These are phyloP conservation scores for Ascochyta fabae DNA, from an alignment of 2,329 filamentous ascomycete species.

Conservation along the genomic window DNA sequence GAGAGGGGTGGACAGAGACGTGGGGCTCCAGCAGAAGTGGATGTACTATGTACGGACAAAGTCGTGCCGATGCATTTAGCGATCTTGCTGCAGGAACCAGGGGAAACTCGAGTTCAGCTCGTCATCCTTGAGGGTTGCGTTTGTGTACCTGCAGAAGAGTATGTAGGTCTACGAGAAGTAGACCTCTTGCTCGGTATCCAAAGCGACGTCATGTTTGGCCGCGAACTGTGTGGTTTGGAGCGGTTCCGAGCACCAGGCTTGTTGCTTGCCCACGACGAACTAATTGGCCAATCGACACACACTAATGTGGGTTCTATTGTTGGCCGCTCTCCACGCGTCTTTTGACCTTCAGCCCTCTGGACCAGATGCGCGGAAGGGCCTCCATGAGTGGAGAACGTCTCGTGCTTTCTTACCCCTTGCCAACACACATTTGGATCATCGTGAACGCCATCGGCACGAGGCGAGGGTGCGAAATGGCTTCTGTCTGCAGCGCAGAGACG, in stretches of 20 bases:
- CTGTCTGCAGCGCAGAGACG: slow-evolving; percentile 1
- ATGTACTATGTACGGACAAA: slow-evolving; percentile 20
- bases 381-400: slow-evolving; percentile 4
- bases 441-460: slow-evolving; percentile 2
- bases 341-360: slow-evolving; percentile 9
- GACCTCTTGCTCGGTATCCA: background rate
- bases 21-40: slow-evolving; percentile 24
- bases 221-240: background rate
- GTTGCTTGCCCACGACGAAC: background rate
- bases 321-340: slow-evolving; percentile 10
- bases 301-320: slow-evolving; percentile 5
- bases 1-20: slow-evolving; percentile 12
- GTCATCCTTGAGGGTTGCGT: background rate
- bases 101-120: background rate
- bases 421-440: background rate
- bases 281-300: slow-evolving; percentile 8
- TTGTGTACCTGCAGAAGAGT: slow-evolving; percentile 15
- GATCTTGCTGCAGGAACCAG: slow-evolving; percentile 23
- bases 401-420: background rate
- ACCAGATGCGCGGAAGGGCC: slow-evolving; percentile 8
- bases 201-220: slow-evolving; percentile 1
- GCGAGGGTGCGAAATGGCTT: background rate
- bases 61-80: slow-evolving; percentile 25
- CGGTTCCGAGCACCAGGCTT: background rate
- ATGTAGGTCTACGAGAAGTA: background rate